Base-by-base conservation (phyloP, 352 stramenopile species). In the Pythium aristosporum region DNA sequence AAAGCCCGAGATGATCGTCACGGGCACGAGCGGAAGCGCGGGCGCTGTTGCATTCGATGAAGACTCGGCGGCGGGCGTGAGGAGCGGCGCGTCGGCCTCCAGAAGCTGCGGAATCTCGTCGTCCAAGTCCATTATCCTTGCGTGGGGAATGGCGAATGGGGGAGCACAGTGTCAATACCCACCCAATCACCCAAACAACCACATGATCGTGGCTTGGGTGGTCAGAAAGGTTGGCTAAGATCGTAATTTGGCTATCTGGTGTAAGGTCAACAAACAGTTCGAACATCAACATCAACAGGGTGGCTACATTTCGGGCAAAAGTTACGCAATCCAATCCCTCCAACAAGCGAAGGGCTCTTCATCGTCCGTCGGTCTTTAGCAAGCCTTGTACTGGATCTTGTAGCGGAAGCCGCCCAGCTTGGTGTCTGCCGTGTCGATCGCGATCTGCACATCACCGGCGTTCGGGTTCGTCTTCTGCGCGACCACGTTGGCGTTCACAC, bases 1-100 rank as follows among this genome's bases (percentile, higher is more conserved):
- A 68, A 98, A 98, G 39, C 97, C 97, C 34, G 96, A 99, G 43
- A 99, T 74, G 43, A 99, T 96, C 4, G 96, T 98, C 37, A 98
- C 92, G 28, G 96, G 96, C 32, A 96, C 77, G 57, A 69, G 37
- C 18, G 65, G 56, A 41, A 65, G 49, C 48, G 51, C 36, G 3
- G 41, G 36, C 1, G 30, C 20, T 16, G 51, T 20, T 5, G 1
- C 43, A 36, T 23, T 15, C 28, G 37, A 12, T n/a, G 1, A 21
- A 41, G 42, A 16, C 15, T 34, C 37, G 2, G 5, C 20, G 3
- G 42, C 6, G 10, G 37, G 47, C 39, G 41, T 16, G 16, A 39
- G 36, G 9, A 30, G 42, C 32, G 36, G 41, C 3, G 39, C 54
- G 11, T 42, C 46, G 25, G 20, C 20, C 25, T 60, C 28, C 39